Conservation (phyloP, 495 filamentous ascomycete species). For the Cairneyella variabilis region DNA sequence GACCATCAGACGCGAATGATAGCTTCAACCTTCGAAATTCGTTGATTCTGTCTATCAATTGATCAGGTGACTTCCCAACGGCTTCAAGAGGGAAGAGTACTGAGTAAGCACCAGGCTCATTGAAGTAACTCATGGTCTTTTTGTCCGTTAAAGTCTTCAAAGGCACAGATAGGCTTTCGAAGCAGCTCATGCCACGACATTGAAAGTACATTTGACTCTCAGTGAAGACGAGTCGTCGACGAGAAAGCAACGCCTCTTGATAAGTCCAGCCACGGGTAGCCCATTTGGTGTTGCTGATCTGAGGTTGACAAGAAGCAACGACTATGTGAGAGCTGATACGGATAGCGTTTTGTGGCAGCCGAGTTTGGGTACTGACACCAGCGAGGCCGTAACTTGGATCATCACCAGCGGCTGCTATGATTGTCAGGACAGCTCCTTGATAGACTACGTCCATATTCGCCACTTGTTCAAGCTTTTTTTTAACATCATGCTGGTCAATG, state of each 20-base stretch:
- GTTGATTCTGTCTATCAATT: too few relatives aligned
- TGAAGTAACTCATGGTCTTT: too few relatives aligned
- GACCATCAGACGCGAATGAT: too few relatives aligned
- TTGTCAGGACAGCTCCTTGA: constrained; percentile 21
- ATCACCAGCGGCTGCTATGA: constrained; percentile 30
- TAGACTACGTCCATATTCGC: constrained; percentile 31
- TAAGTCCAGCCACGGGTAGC: constrained; percentile 38
- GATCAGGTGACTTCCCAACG: too few relatives aligned
- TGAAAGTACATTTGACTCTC: constrained; percentile 35
- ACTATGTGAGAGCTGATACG: constrained; percentile 18
- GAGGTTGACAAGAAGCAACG: constrained; percentile 7
- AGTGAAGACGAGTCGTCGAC: constrained; percentile 31
- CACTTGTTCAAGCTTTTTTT: constrained; percentile 23
- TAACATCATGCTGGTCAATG: constrained; percentile 14
- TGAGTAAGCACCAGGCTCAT: too few relatives aligned
- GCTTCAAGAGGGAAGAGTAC: too few relatives aligned
- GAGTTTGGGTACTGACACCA: constrained; percentile 18
- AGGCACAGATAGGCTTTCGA: constrained; percentile 10
- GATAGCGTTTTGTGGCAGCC: constrained; percentile 1
- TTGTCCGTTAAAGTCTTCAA: too few relatives aligned
- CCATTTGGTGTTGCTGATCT: constrained; percentile 27
- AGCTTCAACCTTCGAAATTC: too few relatives aligned
- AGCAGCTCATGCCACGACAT: constrained; percentile 28
- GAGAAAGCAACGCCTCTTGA: constrained; percentile 35
- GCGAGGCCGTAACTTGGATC: constrained; percentile 29